phyloP scores from a whole-genome alignment of 306 rosid genomes.

The Dryas alaskensis region DNA sequence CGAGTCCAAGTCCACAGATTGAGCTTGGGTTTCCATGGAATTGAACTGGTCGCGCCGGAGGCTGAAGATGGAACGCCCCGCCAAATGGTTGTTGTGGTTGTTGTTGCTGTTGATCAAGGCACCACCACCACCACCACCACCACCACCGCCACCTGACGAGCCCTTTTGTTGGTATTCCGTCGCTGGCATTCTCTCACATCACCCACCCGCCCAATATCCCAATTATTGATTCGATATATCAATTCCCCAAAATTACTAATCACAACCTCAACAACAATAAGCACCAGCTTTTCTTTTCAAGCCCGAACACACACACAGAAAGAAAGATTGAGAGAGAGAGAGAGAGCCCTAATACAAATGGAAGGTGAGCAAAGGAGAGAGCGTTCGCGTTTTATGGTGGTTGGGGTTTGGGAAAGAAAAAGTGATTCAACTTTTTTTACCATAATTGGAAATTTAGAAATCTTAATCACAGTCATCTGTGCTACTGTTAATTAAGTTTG shows the following conservation, averaged over 20 bases:
- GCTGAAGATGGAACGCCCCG: constrained; percentile 74
- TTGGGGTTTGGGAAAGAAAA: constrained; percentile 11
- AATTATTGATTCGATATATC: too few species aligned
- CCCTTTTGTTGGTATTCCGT: constrained; percentile 44
- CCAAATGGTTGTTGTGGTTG: constrained; percentile 23
- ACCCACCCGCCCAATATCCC: not conserved
- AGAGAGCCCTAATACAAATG: not conserved
- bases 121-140: too few species aligned
- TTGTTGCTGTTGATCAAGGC: too few species aligned
- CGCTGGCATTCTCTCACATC: constrained; percentile 56
- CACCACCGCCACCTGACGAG: constrained; percentile 43
- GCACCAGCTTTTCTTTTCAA: too few species aligned
- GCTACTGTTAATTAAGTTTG: not conserved
- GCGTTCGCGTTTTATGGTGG: constrained; percentile 42
- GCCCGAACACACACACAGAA: too few species aligned
- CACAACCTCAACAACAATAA: too few species aligned
- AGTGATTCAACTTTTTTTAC: not conserved
- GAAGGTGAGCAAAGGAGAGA: constrained; percentile 8
- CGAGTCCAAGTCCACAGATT: too few species aligned
- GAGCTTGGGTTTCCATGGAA: too few species aligned
- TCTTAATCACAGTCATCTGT: not conserved
- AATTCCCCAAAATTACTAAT: too few species aligned
- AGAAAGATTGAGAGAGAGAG: not conserved
- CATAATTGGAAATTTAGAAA: constrained; percentile 2
- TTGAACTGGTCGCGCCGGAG: too few species aligned